phyloP scores from a whole-genome alignment of 176 grass and related monocot species.

The Ensete glaucum region DNA sequence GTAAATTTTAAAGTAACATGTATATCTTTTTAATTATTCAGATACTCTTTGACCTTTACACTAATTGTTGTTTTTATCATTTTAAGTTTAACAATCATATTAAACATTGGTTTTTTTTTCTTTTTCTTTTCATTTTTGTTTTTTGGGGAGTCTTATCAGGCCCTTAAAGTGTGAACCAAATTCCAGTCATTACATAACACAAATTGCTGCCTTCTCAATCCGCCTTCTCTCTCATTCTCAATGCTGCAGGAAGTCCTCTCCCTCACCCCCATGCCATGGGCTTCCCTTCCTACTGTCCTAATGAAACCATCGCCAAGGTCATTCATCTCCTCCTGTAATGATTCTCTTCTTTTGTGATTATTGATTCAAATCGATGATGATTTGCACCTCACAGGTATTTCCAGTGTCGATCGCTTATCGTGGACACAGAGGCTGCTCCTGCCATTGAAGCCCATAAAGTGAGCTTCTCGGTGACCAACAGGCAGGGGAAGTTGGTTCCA shows the following conservation, averaged over 20 bases:
- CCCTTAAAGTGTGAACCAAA: no score
- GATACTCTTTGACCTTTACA: no score
- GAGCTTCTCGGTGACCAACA: constrained; percentile 52
- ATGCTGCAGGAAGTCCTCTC: not conserved
- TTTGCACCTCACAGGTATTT: not conserved
- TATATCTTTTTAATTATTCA: no score
- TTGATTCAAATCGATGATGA: not conserved
- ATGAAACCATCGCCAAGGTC: not conserved
- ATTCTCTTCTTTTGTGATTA: not conserved
- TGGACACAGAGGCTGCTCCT: not conserved
- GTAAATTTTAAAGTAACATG: no score
- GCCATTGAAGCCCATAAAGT: constrained; percentile 60
- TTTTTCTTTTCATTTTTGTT: no score
- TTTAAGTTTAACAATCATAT: no score
- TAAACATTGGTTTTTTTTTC: no score
- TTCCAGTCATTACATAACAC: no score
- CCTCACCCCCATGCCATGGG: not conserved
- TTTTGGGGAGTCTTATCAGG: no score
- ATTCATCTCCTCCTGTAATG: not conserved
- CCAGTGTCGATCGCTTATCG: not conserved
- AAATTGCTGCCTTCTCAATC: no score
- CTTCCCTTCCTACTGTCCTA: not conserved
- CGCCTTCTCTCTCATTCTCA: not conserved
- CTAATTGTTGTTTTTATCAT: no score
- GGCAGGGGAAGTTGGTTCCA: constrained; percentile 31